Evolutionary conservation across 2,329 filamentous ascomycete species (phyloP), one percentile per base, ranked within the genome.

Genomic region (Penicillium italicum): DNA sequence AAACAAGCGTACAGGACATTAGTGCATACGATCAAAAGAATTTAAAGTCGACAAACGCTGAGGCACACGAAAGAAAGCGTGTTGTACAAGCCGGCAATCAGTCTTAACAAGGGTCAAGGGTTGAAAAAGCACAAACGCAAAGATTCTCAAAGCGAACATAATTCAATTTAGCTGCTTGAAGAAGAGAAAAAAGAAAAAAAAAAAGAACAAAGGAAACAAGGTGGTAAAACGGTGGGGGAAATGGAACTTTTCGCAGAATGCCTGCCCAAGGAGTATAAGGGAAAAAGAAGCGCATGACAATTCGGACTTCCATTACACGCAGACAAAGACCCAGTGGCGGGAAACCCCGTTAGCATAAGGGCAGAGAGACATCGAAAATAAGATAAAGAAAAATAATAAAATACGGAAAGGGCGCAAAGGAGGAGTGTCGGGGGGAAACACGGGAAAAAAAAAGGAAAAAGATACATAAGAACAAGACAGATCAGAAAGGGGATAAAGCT

Each of bases 191-290:
- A 48, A 49, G 44, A 58, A 33, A 53, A 48, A 42, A 31, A 46
- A 56, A 47, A 37, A 41, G 18, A 58, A 50, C 47, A 60, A 55
- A 53, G 16, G 40, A 42, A 38, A 56, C 40, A 58, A 57, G 55
- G 37, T 26, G 44, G 44, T 54, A 43, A 28, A 24, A 28, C 57
- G 60, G 61, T 60, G 62, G 66, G 48, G 64, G 58, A 69, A 65
- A 67, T 63, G 64, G 65, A 71, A 76, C 70, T 76, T 76, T 76
- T 76, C 71, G 72, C 73, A 75, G 66, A 75, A 70, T 70, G 73
- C 73, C 73, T 74, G 71, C 73, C 74, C 73, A 74, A 67, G 67
- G 66, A 68, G 66, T 69, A 73, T 69, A 64, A 65, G 61, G 62
- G 57, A 65, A 67, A 50, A 59, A 62, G 59, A 68, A 65, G 62